Conservation (phyloP, 805 yeast species). For the Ogataea nakhonphanomensis region DNA sequence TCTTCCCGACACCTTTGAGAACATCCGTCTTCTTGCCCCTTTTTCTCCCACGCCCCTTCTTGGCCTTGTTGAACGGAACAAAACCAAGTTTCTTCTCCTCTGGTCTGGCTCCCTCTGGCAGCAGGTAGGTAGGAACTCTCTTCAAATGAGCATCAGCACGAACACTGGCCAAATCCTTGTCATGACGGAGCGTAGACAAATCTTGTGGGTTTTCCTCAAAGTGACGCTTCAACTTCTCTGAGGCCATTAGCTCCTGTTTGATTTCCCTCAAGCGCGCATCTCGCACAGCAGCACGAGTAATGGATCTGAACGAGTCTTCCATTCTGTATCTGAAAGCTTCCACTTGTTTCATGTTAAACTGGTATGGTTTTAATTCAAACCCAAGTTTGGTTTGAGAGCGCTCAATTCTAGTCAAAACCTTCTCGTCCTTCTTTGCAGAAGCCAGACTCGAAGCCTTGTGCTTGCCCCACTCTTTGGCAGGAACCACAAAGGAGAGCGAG, state of each 20-base stretch:
- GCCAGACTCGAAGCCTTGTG: constrained; percentile 75
- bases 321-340: constrained; percentile 95
- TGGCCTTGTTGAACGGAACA: constrained; percentile 63
- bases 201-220: constrained; percentile 98
- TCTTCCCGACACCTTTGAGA: constrained; percentile 40
- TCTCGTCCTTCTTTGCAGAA: constrained; percentile 81
- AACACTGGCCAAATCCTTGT: constrained; percentile 79
- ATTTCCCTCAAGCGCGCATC: constrained; percentile 91
- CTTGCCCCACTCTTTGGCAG: constrained; percentile 78
- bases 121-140: constrained; percentile 85
- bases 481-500: constrained; percentile 89
- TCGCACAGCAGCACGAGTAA: constrained; percentile 82
- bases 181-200: constrained; percentile 83
- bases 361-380: constrained; percentile 76
- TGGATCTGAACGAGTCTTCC: constrained; percentile 96
- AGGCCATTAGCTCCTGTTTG: constrained; percentile 78
- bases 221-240: constrained; percentile 88
- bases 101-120: constrained; percentile 73
- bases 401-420: constrained; percentile 70
- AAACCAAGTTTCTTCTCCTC: constrained; percentile 59
- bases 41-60: constrained; percentile 29
- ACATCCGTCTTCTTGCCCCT: constrained; percentile 48
- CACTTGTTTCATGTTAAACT: constrained; percentile 86
- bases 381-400: constrained; percentile 74
- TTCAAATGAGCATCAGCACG: constrained; percentile 82